A percentile compares a stretch with the other conserved stretches of the same genome.
Evolutionary conservation across 1,284 basidiomycete species (phyloP).

Genomic region (Wallemia ichthyophaga): DNA sequence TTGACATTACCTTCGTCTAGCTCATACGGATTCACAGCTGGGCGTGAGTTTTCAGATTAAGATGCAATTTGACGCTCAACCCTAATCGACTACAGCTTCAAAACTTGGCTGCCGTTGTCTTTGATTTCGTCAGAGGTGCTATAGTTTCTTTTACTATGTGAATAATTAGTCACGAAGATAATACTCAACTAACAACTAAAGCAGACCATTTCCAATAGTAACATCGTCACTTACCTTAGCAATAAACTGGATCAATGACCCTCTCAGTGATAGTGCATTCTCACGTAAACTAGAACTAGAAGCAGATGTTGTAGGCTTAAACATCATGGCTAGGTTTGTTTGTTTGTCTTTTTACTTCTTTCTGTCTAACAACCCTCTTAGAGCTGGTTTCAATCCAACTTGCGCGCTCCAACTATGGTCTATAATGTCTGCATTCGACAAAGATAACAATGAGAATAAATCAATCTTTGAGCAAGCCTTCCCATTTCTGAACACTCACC

Average conservation of each 20-base stretch:
- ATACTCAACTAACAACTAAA: background rate
- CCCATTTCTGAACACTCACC: background rate
- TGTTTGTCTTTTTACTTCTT: background rate
- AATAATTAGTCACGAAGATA: background rate
- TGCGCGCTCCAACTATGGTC: background rate
- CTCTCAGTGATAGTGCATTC: background rate
- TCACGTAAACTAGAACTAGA: background rate
- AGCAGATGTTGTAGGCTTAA: background rate
- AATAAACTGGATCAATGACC: background rate
- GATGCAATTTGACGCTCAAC: background rate
- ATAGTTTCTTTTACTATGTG: background rate
- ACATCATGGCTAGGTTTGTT: background rate
- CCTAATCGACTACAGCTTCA: background rate
- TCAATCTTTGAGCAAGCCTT: background rate
- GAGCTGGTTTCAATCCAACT: background rate
- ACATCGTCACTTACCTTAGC: background rate
- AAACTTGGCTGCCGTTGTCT: background rate
- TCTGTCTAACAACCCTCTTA: background rate
- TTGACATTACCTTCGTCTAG: background rate
- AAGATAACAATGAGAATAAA: background rate
- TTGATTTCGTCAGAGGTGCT: background rate
- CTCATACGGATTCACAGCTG: background rate
- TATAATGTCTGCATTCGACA: background rate
- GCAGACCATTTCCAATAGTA: background rate
- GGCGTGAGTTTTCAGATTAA: background rate